A percentile compares a stretch with the other conserved stretches of the same genome.
Conservation (phyloP, 371 early-diverging fungal species). For the Cokeromyces recurvatus region DNA sequence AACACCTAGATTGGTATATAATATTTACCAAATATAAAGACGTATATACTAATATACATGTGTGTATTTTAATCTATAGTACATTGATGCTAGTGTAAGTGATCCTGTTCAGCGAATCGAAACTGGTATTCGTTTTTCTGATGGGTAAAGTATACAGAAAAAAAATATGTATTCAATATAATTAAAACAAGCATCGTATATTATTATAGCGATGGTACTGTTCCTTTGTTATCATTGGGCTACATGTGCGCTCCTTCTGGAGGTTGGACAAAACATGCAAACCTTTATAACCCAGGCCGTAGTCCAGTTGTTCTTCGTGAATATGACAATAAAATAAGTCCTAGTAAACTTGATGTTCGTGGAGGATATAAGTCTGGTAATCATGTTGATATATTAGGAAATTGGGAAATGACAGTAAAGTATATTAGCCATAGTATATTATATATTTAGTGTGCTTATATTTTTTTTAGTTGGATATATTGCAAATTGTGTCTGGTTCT, state of each 20-base stretch:
- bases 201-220: slow-evolving; percentile 82
- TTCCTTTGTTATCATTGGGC: slow-evolving; percentile 84
- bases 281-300: slow-evolving; percentile 79
- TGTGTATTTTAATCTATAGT: too few species aligned
- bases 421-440: background rate
- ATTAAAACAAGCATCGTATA: too few species aligned
- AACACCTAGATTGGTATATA: too few species aligned
- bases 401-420: slow-evolving; percentile 48
- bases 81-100: slow-evolving; percentile 41
- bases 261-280: slow-evolving; percentile 79
- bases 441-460: background rate
- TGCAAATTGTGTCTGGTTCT: slow-evolving; percentile 35
- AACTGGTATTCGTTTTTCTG: slow-evolving; percentile 51
- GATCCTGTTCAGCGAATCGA: slow-evolving; percentile 37
- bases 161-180: too few species aligned
- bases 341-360: slow-evolving; percentile 63
- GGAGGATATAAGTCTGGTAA: slow-evolving; percentile 83
- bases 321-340: slow-evolving; percentile 59
- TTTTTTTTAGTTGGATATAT: slow-evolving; percentile 27
- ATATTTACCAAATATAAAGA: too few species aligned
- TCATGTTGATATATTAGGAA: slow-evolving; percentile 84
- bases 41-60: too few species aligned
- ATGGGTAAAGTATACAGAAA: too few species aligned
- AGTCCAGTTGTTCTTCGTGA: slow-evolving; percentile 77
- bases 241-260: slow-evolving; percentile 82